A percentile compares a stretch with the other conserved stretches of the same genome.
Conservation (phyloP, 2,329 filamentous ascomycete species). For the Byssothecium circinans region DNA sequence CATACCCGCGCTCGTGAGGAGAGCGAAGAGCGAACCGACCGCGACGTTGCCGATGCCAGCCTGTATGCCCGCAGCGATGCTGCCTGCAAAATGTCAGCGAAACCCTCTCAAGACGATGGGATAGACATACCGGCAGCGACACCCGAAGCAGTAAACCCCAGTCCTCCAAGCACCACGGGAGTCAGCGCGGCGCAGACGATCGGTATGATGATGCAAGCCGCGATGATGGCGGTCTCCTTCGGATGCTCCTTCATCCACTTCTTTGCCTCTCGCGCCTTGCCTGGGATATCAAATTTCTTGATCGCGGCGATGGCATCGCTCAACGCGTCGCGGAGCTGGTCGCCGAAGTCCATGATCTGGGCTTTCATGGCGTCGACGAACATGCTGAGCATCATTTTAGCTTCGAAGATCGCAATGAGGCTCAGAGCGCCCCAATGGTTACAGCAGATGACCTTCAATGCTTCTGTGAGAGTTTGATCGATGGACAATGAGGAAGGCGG, state of each 20-base stretch:
- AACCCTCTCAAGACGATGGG: neutral
- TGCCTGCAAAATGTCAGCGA: slow-evolving; percentile 17
- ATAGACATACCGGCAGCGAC: neutral
- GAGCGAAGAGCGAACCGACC: slow-evolving; percentile 24
- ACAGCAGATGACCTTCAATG: too few species aligned
- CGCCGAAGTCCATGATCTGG: too few species aligned
- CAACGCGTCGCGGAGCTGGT: too few species aligned
- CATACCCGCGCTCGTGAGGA: slow-evolving; percentile 29
- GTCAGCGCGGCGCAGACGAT: slow-evolving; percentile 5
- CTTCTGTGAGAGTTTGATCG: too few species aligned
- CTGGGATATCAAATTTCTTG: too few species aligned
- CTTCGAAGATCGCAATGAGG: too few species aligned
- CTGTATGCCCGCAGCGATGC: slow-evolving; percentile 25
- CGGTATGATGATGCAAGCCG: slow-evolving; percentile 1
- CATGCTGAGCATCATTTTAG: too few species aligned
- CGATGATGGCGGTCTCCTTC: slow-evolving; percentile 5
- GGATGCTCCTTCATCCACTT: slow-evolving; percentile 9
- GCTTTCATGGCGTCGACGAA: too few species aligned
- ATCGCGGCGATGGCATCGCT: too few species aligned
- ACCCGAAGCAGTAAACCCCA: slow-evolving; percentile 8
- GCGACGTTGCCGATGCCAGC: slow-evolving; percentile 21
- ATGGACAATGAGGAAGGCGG: too few species aligned
- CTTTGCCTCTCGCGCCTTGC: neutral
- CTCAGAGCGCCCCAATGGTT: too few species aligned
- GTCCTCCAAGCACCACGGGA: neutral